Evolutionary conservation across 2,329 filamentous ascomycete genomes (phyloP), one percentile per base, ranked within the genome.

Genomic region (Orbilia javanica): DNA sequence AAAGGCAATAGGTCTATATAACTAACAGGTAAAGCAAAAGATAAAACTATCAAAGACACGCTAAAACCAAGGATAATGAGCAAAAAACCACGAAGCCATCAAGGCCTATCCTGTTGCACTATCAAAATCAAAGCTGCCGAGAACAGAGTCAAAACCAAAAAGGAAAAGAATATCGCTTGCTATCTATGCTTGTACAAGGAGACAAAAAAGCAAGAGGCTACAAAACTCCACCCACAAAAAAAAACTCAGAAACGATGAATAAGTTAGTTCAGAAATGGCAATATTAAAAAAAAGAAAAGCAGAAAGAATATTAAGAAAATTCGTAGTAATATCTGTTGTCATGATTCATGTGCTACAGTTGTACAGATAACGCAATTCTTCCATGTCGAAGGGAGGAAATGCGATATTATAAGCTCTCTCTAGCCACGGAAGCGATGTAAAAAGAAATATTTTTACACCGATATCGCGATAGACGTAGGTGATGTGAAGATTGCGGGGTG

Each of bases 111-210:
- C 15, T 25, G 27, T 57, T 25, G 29, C 27, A 36, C 4, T 25
- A 44, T 15, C 34, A 44, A 15, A n/a, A n/a, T n/a, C n/a, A n/a
- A n/a, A n/a, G n/a, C n/a, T n/a, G n/a, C n/a, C n/a, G n/a, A n/a
- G n/a, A n/a, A n/a, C n/a, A n/a, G n/a, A n/a, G n/a, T n/a, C n/a
- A n/a, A 39, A 39, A 39, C 11, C 34, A 36, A 39, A 39, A 39
- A 63, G 18, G 18, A 60, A 48, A 53, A 18, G 20, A 62, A 53
- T 3, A 46, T 63, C 44, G 46, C 48, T 48, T 73, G 69, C 69
- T 66, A 65, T 73, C 69, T 73, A 73, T 73, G 69, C 69, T 65
- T 25, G 22, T n/a, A 50, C 39, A 50, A 50, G 27, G 57, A 29
- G 3, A 15, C 5, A 27, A 20, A 18, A 18, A 44, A 44, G 7